Percentiles rank a stretch among this genome's conserved stretches.
Conservation (phyloP, 225 moss, liverwort and hornwort genomes). For the Antitrichia curtipendula region DNA sequence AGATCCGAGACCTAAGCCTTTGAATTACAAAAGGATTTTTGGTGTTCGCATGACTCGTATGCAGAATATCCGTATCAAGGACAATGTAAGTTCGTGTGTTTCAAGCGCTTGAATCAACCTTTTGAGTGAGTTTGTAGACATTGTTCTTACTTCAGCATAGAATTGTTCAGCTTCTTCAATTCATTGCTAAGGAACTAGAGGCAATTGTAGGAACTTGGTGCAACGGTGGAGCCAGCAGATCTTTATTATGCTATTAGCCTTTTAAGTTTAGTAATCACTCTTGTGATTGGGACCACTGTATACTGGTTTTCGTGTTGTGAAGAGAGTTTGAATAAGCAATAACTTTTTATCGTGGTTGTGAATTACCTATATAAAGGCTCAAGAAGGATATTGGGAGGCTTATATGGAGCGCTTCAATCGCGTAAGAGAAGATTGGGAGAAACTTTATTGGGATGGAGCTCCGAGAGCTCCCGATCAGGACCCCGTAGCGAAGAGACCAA, state of each 20-base stretch:
- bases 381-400: conserved; percentile 74
- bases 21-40: conserved; percentile 23
- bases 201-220: not conserved
- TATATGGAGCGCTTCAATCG: conserved; percentile 50
- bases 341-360: not conserved
- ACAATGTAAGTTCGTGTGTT: conserved; percentile 14
- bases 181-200: not conserved
- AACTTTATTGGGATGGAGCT: conserved; percentile 65
- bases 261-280: not conserved
- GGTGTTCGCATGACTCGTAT: conserved; percentile 19
- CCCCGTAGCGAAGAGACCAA: conserved; percentile 24
- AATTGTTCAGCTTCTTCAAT: not conserved
- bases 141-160: not conserved
- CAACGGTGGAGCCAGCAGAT: not conserved
- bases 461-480: conserved; percentile 51
- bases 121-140: not conserved
- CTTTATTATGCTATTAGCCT: not conserved
- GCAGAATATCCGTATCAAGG: conserved; percentile 30
- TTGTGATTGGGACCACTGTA: not conserved
- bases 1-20: conserved; percentile 49
- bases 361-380: conserved; percentile 14
- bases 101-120: not conserved
- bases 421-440: conserved; percentile 72
- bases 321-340: not conserved
- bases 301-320: not conserved